Base-by-base conservation (phyloP, 1,139 yeast species). In the Geotrichum restrictum region DNA sequence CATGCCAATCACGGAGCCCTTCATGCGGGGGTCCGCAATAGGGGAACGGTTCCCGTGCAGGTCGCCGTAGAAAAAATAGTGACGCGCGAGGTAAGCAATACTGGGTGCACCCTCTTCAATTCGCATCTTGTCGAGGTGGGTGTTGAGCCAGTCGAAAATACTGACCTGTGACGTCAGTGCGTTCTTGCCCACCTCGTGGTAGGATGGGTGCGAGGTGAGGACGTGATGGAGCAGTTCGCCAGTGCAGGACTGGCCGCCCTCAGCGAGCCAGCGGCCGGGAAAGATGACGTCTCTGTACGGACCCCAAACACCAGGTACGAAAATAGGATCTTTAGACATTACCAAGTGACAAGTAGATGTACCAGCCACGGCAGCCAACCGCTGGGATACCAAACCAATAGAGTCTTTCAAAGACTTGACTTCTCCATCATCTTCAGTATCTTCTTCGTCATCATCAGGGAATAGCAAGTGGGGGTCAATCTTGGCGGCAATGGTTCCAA, bases 251-350 rank as follows among this genome's bases (percentile, higher is more conserved):
- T 93, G 98, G 18, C 98, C 98, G 64, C 98, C 98, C 72, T 93
- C 98, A n/a, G 98, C 96, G 62, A 89, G 77, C 98, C 98, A 93
- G 64, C 78, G 84, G 11, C 83, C 89, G 36, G 88, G 86, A 18
- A 94, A 87, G 75, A 93, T 77, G 10, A 88, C 96, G 68, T 91
- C 96, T 63, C 89, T 79, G 71, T 93, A 93, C 2, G 98, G 98
- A 19, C 98, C 98, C 98, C 98, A 93, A 33, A 93, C 97, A 54
- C 98, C 98, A 48, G 88, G 82, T 13, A 93, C 98, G 68, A 93
- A 91, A 48, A 88, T 81, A 0, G 96, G 87, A 32, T 87, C 85
- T 58, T 81, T 78, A 34, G 96, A 85, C 79, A 91, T 78, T 56
- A 89, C 91, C 62, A 93, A 81, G 69, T 93, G 98, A 68, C 98